phyloP scores from a whole-genome alignment of 441 rosid genomes.

The Erodium moschatum region DNA sequence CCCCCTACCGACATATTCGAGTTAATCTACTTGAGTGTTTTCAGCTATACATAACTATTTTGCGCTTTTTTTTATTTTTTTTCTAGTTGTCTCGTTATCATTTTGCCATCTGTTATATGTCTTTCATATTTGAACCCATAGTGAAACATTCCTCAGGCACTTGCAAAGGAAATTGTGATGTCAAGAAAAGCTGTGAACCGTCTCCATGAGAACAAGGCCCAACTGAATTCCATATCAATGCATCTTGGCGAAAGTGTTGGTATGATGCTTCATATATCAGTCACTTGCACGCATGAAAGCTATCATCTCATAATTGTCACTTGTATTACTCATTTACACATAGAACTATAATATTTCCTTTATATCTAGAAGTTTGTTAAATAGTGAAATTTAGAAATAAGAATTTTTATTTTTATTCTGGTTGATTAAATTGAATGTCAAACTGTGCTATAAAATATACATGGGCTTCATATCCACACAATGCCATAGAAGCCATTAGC shows the following conservation, averaged over 20 bases:
- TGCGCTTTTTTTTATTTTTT: background rate
- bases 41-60: background rate
- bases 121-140: background rate
- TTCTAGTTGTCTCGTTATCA: background rate
- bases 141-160: slow-evolving; percentile 41
- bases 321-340: background rate
- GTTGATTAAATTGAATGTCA: background rate
- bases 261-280: slow-evolving; percentile 30
- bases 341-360: background rate
- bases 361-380: background rate
- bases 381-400: background rate
- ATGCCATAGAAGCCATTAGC: background rate
- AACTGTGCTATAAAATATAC: background rate
- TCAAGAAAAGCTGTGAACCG: slow-evolving; percentile 79
- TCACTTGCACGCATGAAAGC: background rate
- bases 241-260: slow-evolving; percentile 97
- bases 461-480: background rate
- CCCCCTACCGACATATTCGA: background rate
- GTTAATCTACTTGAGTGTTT: background rate
- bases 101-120: background rate
- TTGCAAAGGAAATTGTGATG: slow-evolving; percentile 73
- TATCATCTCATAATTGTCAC: background rate
- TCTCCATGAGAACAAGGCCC: slow-evolving; percentile 79
- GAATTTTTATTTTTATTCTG: background rate
- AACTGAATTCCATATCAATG: slow-evolving; percentile 89